phyloP scores from a whole-genome alignment of 768 basidiomycete genomes.

The Baorangia bicolor region DNA sequence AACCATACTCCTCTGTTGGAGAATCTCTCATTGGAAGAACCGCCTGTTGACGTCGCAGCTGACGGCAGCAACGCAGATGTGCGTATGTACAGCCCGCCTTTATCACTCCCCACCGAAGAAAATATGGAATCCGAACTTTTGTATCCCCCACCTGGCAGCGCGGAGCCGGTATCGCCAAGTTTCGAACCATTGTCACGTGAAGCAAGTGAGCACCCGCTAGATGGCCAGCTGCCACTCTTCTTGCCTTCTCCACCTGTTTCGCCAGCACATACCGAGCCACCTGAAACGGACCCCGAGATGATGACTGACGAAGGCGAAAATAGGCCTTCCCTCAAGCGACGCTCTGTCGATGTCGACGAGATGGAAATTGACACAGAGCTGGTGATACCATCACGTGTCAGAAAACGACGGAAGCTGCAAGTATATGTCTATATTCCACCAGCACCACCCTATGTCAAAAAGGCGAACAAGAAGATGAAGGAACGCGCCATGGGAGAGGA shows the following conservation, averaged over 20 bases:
- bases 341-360: constrained; percentile 12
- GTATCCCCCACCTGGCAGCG: constrained; percentile 1
- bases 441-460: constrained; percentile 22
- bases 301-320: constrained; percentile 4
- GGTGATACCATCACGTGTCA: constrained; percentile 3
- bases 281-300: constrained; percentile 22
- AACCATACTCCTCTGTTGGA: constrained; percentile 20
- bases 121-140: constrained; percentile 8
- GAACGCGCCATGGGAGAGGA: constrained; percentile 11
- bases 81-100: constrained; percentile 22
- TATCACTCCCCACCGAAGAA: constrained; percentile 9
- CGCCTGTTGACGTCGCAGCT: not conserved
- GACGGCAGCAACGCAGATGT: constrained; percentile 16
- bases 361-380: constrained; percentile 4
- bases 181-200: constrained; percentile 12
- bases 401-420: constrained; percentile 26
- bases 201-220: constrained; percentile 5
- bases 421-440: constrained; percentile 32
- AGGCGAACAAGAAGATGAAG: constrained; percentile 20
- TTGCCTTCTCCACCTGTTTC: constrained; percentile 46
- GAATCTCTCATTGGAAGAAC: constrained; percentile 24
- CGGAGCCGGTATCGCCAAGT: constrained; percentile 1
- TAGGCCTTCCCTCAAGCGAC: constrained; percentile 22
- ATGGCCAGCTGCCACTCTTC: constrained; percentile 43
- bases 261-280: constrained; percentile 23